Percentiles rank a stretch among this genome's conserved stretches.
These are phyloP conservation scores for Panus rudis DNA, from an alignment of 768 basidiomycete genomes.

Conservation along the genomic window DNA sequence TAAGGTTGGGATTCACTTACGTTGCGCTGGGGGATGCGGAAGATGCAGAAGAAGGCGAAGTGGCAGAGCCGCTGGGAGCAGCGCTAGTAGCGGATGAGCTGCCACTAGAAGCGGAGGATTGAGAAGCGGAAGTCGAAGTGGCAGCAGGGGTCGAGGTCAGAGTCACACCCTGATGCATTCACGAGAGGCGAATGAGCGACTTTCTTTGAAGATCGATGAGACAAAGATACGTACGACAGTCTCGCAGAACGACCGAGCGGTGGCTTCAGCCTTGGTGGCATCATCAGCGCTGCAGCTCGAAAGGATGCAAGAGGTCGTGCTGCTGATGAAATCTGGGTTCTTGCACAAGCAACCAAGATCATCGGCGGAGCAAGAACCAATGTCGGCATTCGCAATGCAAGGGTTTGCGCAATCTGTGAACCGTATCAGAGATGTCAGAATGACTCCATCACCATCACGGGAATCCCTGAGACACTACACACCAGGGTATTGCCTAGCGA, in stretches of 20 bases:
- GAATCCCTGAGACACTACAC: constrained; percentile 5
- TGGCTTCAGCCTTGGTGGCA: constrained; percentile 16
- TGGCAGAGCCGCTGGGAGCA: constrained; percentile 2
- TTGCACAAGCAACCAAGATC: constrained; percentile 46
- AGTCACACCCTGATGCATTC: constrained; percentile 41
- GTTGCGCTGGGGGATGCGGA: neutral
- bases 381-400: constrained; percentile 41
- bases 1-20: neutral
- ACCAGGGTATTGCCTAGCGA: constrained; percentile 12
- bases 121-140: constrained; percentile 2
- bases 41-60: constrained; percentile 4
- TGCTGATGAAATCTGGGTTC: constrained; percentile 18
- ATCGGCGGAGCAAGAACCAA: constrained; percentile 36
- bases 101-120: constrained; percentile 6
- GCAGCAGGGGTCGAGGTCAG: constrained; percentile 26
- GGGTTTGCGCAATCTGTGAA: constrained; percentile 40
- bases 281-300: constrained; percentile 18
- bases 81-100: constrained; percentile 8
- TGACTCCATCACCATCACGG: constrained; percentile 8
- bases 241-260: constrained; percentile 19
- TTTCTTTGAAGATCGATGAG: neutral
- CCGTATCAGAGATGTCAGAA: neutral
- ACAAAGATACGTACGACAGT: constrained; percentile 18
- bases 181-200: neutral
- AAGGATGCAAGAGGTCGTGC: constrained; percentile 23